phyloP scores from a whole-genome alignment of 257 asterid genomes.

The Solanum arcanum region DNA sequence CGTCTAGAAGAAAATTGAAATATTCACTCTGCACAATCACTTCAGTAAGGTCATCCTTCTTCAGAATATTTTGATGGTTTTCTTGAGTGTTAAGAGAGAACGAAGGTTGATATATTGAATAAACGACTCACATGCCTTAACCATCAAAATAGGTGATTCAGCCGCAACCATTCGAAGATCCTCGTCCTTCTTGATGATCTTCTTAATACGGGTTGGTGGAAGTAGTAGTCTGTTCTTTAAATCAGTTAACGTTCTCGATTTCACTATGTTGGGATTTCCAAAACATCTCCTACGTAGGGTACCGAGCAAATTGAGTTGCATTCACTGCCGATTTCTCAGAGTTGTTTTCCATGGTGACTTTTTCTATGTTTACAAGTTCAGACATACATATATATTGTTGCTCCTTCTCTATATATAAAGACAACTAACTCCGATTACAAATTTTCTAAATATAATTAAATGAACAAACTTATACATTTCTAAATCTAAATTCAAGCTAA shows the following conservation, averaged over 20 bases:
- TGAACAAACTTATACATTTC: too few species aligned
- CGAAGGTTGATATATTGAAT: slow-evolving; percentile 76
- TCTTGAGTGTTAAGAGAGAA: slow-evolving; percentile 85
- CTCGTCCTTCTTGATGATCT: slow-evolving; percentile 84
- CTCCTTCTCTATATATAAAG: background rate
- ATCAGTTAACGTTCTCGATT: slow-evolving; percentile 15
- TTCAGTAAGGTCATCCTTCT: too few species aligned
- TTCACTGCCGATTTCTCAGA: background rate
- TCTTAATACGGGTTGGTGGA: slow-evolving; percentile 76
- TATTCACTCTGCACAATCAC: too few species aligned
- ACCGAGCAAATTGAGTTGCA: background rate
- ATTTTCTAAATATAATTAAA: background rate
- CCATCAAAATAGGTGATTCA: slow-evolving; percentile 73
- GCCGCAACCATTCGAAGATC: slow-evolving; percentile 89
- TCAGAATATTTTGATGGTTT: slow-evolving; percentile 4
- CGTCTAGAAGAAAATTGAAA: too few species aligned
- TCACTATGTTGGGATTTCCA: background rate
- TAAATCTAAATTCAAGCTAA: too few species aligned
- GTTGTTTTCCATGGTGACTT: background rate
- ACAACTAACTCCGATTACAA: background rate
- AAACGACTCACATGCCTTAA: slow-evolving; percentile 86
- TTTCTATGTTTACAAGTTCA: background rate
- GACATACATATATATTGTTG: background rate
- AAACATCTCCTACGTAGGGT: slow-evolving; percentile 25
- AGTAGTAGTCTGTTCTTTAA: slow-evolving; percentile 62